These are phyloP conservation scores for Aureobasidium sp. DNA, from an alignment of 2,329 filamentous ascomycete genomes.

Conservation along the genomic window DNA sequence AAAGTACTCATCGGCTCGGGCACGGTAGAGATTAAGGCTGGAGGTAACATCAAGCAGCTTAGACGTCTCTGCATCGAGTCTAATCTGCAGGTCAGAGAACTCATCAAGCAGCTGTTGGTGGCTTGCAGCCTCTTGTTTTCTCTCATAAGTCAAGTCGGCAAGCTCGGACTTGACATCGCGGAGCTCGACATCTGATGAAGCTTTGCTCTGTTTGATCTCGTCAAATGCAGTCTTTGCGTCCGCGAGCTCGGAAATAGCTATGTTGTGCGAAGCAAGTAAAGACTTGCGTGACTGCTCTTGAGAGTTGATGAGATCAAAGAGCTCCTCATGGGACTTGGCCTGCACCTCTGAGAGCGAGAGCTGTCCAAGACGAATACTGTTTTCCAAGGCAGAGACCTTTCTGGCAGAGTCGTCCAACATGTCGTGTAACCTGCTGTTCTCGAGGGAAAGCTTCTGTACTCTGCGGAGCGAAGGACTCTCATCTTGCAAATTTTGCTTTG, in stretches of 20 bases:
- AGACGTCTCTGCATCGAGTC: constrained; percentile 80
- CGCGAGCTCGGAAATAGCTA: constrained; percentile 73
- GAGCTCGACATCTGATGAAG: constrained; percentile 74
- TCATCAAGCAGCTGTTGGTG: constrained; percentile 85
- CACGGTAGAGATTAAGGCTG: constrained; percentile 83
- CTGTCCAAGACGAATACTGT: constrained; percentile 78
- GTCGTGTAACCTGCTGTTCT: constrained; percentile 84
- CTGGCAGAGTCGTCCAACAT: constrained; percentile 90
- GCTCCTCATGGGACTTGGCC: constrained; percentile 86
- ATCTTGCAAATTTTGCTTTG: constrained; percentile 56
- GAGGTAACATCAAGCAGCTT: constrained; percentile 77
- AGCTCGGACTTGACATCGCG: constrained; percentile 78
- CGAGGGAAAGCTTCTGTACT: constrained; percentile 85
- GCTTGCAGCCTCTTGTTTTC: constrained; percentile 82
- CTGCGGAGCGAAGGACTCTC: constrained; percentile 73
- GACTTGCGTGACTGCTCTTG: constrained; percentile 84
- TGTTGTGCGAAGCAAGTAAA: constrained; percentile 76
- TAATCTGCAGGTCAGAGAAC: constrained; percentile 87
- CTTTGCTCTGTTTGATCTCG: constrained; percentile 73
- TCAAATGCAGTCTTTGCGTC: constrained; percentile 85
- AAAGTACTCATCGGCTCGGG: constrained; percentile 90
- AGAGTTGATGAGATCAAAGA: constrained; percentile 84
- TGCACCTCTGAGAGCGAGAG: constrained; percentile 86
- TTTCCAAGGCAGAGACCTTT: constrained; percentile 85
- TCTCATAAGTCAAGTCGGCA: constrained; percentile 66